Evolutionary conservation across 306 rosid species (phyloP).

Genomic region (Begonia fuchsioides): DNA sequence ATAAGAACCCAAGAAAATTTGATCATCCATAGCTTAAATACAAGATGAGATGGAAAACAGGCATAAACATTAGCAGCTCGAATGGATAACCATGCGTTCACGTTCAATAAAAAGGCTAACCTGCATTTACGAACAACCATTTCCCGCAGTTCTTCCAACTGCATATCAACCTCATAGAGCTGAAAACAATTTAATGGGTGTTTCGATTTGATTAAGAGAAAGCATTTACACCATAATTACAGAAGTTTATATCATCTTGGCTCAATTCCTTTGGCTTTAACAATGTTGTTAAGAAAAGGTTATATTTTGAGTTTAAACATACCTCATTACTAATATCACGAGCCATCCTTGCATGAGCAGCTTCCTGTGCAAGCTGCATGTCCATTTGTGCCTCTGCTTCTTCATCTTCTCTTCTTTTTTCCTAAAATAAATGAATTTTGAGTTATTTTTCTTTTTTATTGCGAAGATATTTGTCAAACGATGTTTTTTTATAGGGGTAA

Average conservation of each 20-base stretch:
- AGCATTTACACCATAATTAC: conserved; percentile 4
- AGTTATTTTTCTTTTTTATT: too few relatives aligned
- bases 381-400: conserved; percentile 60
- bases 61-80: too few relatives aligned
- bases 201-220: conserved; percentile 2
- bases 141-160: conserved; percentile 68
- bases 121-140: conserved; percentile 73
- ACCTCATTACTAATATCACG: conserved; percentile 76
- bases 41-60: too few relatives aligned
- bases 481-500: neutral
- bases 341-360: conserved; percentile 65
- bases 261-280: neutral
- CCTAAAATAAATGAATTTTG: conserved; percentile 29
- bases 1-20: too few relatives aligned
- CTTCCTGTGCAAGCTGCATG: conserved; percentile 77
- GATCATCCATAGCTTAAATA: too few relatives aligned
- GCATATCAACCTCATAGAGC: conserved; percentile 58
- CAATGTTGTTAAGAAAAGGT: conserved; percentile 7
- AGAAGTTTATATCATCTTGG: neutral
- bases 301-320: conserved; percentile 3
- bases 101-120: conserved; percentile 20
- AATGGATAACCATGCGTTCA: too few relatives aligned
- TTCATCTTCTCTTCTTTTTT: conserved; percentile 62
- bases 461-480: too few relatives aligned
- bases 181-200: conserved; percentile 25